Evolutionary conservation across 2,329 filamentous ascomycete species (phyloP).

Genomic region (Neopestalotiopsis sp.): DNA sequence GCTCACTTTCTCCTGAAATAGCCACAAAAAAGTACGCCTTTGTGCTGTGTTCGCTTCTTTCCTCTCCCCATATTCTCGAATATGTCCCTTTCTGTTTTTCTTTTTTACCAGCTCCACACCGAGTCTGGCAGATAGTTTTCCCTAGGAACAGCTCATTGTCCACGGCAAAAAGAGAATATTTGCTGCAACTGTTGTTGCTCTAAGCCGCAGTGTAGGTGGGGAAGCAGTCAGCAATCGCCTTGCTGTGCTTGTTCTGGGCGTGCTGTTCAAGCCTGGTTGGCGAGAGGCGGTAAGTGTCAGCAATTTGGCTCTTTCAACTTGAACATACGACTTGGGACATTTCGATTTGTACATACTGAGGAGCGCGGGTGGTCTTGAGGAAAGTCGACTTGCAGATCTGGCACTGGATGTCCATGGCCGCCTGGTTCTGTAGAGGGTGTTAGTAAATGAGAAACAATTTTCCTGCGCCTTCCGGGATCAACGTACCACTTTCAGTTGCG

Average conservation of each 20-base stretch:
- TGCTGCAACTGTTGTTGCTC: constrained; percentile 4
- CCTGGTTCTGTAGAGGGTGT: constrained; percentile 61
- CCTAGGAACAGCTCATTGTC: constrained; percentile 23
- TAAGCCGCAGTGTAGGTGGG: constrained; percentile 45
- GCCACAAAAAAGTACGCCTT: constrained; percentile 24
- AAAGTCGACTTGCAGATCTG: constrained; percentile 78
- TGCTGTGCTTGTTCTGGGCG: constrained; percentile 78
- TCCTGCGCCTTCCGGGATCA: background rate
- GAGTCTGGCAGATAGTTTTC: background rate
- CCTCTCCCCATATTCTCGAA: background rate
- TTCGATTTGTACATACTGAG: constrained; percentile 58
- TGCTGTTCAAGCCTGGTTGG: constrained; percentile 69
- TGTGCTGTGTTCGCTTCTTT: constrained; percentile 24
- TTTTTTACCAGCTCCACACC: constrained; percentile 9
- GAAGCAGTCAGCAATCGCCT: constrained; percentile 75
- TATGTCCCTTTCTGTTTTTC: background rate
- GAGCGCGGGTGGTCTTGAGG: constrained; percentile 76
- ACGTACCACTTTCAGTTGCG: constrained; percentile 71
- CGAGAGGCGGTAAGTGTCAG: background rate
- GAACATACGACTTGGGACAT: background rate
- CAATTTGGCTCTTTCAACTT: background rate
- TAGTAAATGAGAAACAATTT: background rate
- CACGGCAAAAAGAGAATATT: constrained; percentile 3
- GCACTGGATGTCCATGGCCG: constrained; percentile 80
- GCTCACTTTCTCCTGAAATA: constrained; percentile 22